A percentile compares a stretch with the other conserved stretches of the same genome.
These are phyloP conservation scores for Pholiota conissans DNA, from an alignment of 768 basidiomycete species.

Conservation along the genomic window DNA sequence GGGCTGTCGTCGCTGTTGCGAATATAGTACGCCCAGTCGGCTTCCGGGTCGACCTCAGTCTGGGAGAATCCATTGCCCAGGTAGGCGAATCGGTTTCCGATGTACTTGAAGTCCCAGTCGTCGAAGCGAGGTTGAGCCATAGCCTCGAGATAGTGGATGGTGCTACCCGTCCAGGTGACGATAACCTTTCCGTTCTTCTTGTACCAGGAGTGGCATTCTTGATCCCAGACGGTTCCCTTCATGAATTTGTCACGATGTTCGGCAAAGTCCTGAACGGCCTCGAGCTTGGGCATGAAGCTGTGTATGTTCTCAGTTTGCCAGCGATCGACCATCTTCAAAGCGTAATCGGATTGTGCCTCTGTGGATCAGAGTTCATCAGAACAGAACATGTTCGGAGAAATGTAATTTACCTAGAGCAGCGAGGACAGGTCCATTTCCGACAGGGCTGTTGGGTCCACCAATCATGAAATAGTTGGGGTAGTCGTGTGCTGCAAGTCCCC, in stretches of 20 bases:
- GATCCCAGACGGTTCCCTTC: conserved; percentile 32
- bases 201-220: conserved; percentile 35
- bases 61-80: conserved; percentile 36
- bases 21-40: conserved; percentile 35
- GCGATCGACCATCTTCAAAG: conserved; percentile 31
- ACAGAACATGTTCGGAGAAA: background rate
- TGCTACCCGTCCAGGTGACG: conserved; percentile 36
- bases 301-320: conserved; percentile 38
- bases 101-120: conserved; percentile 34
- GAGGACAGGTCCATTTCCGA: conserved; percentile 34
- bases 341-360: conserved; percentile 35
- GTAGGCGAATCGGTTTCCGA: conserved; percentile 33
- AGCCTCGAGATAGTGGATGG: conserved; percentile 35
- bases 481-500: conserved; percentile 30
- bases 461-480: conserved; percentile 36
- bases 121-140: conserved; percentile 32
- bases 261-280: conserved; percentile 34
- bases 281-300: conserved; percentile 32
- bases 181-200: conserved; percentile 33
- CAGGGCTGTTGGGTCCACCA: conserved; percentile 33
- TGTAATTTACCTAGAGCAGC: conserved; percentile 25
- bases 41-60: conserved; percentile 29
- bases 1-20: conserved; percentile 24
- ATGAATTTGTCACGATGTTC: conserved; percentile 32
- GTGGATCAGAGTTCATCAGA: background rate